Evolutionary conservation across 83 land plant genomes (phyloP), one percentile per base, ranked within the genome.

Genomic region (Diphasiastrum complanatum): DNA sequence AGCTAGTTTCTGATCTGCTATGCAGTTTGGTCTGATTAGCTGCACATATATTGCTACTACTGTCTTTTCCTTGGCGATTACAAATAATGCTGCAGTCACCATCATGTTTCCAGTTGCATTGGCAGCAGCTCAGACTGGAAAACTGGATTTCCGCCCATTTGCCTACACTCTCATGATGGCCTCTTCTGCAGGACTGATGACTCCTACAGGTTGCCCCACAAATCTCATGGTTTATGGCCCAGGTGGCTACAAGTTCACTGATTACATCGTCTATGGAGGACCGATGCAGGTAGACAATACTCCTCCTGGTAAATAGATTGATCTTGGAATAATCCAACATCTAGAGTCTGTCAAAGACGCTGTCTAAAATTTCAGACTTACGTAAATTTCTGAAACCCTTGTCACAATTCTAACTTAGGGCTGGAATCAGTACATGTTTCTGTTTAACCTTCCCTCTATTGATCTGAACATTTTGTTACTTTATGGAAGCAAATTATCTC

Each of bases 81-180:
- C 78, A 37, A 75, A 75, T 29, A 63, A 28, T 69, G 78, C 78
- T 6, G 78, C 75, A 27, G 75, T 69, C 14, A 70, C 74, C 12
- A 63, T 74, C 30, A 75, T 75, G 78, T 75, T 75, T 41, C 78
- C 78, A 47, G 69, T 69, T 36, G 75, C 75, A 26, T 61, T 75
- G 26, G 34, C 75, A 37, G 78, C 78, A 35, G 40, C 78, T 33
- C 30, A 46, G 26, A 47, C 66, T 28, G 63, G 43, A 58, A 57
- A 64, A 58, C 52, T 69, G 8, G 68, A 75, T 27, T 75, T 75
- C 24, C 51, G 75, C 24, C 78, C 78, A 33, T 75, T 75, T 57
- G 78, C 78, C 6, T 75, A 75, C 55, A 64, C 45, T 23, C 67
- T 75, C n/a, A 75, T 75, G 69, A 64, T 75, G 75, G 78, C 78